Evolutionary conservation across 2,329 filamentous ascomycete species (phyloP).

Genomic region (Paraphoma sp.): DNA sequence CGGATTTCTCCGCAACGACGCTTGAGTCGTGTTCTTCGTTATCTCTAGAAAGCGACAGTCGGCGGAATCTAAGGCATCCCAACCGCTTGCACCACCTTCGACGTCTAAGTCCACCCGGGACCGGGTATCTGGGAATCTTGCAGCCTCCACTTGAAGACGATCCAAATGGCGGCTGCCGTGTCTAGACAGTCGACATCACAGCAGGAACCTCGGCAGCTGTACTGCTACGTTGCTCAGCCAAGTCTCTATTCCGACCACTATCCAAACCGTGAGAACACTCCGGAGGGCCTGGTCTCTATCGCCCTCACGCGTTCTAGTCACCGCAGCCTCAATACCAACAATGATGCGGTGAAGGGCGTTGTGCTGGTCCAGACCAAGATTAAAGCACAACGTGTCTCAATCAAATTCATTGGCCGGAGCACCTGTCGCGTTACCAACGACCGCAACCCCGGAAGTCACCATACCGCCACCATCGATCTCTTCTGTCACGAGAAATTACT

Average conservation of each 20-base stretch:
- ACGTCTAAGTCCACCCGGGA: not conserved
- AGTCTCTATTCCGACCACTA: constrained; percentile 27
- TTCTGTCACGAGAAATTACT: constrained; percentile 19
- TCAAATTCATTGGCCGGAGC: constrained; percentile 23
- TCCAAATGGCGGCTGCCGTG: constrained; percentile 1
- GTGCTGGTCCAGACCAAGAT: constrained; percentile 21
- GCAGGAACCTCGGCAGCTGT: constrained; percentile 17
- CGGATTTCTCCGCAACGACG: constrained; percentile 14
- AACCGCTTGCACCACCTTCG: not conserved
- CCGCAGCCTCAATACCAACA: constrained; percentile 26
- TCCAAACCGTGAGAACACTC: constrained; percentile 21
- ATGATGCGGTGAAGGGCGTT: constrained; percentile 25
- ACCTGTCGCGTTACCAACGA: constrained; percentile 23
- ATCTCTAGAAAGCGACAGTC: not conserved
- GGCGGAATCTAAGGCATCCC: not conserved
- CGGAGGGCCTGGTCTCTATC: constrained; percentile 21
- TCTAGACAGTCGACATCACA: not conserved
- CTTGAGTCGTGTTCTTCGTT: not conserved
- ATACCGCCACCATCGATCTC: constrained; percentile 14
- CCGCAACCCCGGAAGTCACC: constrained; percentile 17
- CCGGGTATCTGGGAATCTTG: not conserved
- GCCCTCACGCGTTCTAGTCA: constrained; percentile 22
- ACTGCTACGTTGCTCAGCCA: constrained; percentile 21
- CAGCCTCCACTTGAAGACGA: not conserved
- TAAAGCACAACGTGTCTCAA: constrained; percentile 19